Evolutionary conservation across 257 asterid species (phyloP).

Genomic region (Cruciata laevipes): DNA sequence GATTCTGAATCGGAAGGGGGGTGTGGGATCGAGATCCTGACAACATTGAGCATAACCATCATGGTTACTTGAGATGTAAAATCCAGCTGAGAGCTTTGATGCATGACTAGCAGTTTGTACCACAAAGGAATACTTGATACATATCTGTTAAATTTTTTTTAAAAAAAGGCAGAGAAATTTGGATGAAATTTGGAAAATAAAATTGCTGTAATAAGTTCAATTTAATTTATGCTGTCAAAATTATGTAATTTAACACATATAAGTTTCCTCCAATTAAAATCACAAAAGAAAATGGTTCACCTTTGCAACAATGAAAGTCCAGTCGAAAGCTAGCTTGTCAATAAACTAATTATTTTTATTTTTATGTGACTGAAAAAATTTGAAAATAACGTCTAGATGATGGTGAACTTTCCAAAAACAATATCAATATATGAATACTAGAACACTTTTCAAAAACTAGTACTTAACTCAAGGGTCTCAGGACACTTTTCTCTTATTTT

Average conservation of each 20-base stretch:
- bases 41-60: slow-evolving; percentile 78
- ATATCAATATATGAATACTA: too few species aligned
- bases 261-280: not conserved
- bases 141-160: too few species aligned
- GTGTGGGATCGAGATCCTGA: too few species aligned
- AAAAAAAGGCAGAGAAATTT: slow-evolving; percentile 4
- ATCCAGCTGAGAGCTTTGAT: slow-evolving; percentile 77
- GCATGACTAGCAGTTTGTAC: slow-evolving; percentile 77
- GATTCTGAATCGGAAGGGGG: too few species aligned
- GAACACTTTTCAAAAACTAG: too few species aligned
- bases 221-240: not conserved
- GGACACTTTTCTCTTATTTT: too few species aligned
- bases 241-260: not conserved
- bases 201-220: too few species aligned
- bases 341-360: too few species aligned
- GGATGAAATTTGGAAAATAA: not conserved
- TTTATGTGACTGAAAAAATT: too few species aligned
- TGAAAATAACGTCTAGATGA: too few species aligned
- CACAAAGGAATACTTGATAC: slow-evolving; percentile 85
- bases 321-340: slow-evolving; percentile 58
- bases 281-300: slow-evolving; percentile 8
- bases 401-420: too few species aligned
- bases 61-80: slow-evolving; percentile 62
- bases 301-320: slow-evolving; percentile 33
- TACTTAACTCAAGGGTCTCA: too few species aligned